Percentiles rank a stretch among this genome's conserved stretches.
These are phyloP conservation scores for Acer yangbiense DNA, from an alignment of 345 rosid species.

Conservation along the genomic window DNA sequence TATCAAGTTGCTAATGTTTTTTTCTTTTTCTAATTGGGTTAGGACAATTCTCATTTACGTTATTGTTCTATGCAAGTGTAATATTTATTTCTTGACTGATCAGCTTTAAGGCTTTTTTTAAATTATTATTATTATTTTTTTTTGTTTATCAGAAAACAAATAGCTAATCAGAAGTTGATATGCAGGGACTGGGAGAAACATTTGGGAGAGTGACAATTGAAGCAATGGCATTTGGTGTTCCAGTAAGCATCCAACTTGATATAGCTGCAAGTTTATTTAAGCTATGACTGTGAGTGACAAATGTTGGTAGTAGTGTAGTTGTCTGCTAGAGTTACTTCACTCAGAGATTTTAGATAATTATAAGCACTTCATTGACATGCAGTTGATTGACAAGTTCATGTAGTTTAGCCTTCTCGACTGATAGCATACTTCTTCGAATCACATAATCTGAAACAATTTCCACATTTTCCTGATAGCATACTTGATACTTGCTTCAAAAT, in stretches of 20 bases:
- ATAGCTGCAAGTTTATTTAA: slow-evolving; percentile 11
- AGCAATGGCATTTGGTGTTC: slow-evolving; percentile 96
- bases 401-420: slow-evolving; percentile 6
- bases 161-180: slow-evolving; percentile 14
- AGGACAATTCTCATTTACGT: not conserved
- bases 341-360: not conserved
- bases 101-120: slow-evolving; percentile 4
- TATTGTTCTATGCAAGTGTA: not conserved
- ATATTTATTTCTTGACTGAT: not conserved
- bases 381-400: not conserved
- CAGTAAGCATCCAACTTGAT: slow-evolving; percentile 45
- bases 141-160: not conserved
- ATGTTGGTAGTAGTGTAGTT: not conserved
- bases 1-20: not conserved
- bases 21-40: not conserved
- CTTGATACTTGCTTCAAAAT: not conserved
- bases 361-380: not conserved
- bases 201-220: slow-evolving; percentile 98
- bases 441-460: not conserved
- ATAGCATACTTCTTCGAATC: not conserved
- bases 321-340: not conserved
- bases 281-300: not conserved
- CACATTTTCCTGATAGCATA: not conserved
- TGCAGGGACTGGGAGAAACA: slow-evolving; percentile 91
- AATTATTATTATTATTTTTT: not conserved